Base-by-base conservation (phyloP, 768 basidiomycete species). In the Leccinum broughii region DNA sequence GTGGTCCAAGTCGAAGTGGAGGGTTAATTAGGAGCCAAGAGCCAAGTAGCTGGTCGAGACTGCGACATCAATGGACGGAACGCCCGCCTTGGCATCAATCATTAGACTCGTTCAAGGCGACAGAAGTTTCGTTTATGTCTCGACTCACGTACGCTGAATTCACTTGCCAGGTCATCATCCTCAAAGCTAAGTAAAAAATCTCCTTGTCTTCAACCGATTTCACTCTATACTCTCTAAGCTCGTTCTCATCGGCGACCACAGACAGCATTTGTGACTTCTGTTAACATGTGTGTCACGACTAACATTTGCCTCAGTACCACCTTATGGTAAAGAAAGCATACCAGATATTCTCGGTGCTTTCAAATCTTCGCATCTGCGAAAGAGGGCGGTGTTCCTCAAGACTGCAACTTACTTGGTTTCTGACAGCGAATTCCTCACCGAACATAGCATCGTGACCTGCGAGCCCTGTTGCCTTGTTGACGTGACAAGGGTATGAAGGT, bases 321-420 rank as follows among this genome's bases (percentile, higher is more conserved):
- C 30, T 30, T 30, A 9, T 30, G 30, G 30, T 9, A 30, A 30
- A 30, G 30, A 30, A 9, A 9, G 30, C 30, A 30, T 9, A 41
- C 68, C 78, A 54, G 79, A 81, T n/a, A n/a, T n/a, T n/a, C n/a
- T n/a, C n/a, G n/a, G 89, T 61, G 82, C 93, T 28, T 93, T 93
- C 80, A 89, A 92, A 67, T 68, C 89, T 14, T 14, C 72, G 0
- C 89, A 92, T 72, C 76, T 93, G 15, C 73, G 72, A 2, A 68
- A 71, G 11, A 66, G 73, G 37, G 78, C 80, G 1, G 41, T 80
- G 4, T 85, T 92, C 66, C 75, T 93, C 9, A 74, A 89, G 66
- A 90, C 80, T 68, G 83, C 71, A 46, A 34, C 34, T 15, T 3
- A 28, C 24, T 15, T 13, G 14, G 35, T 35, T 32, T 54, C 37